Evolutionary conservation across 2,329 filamentous ascomycete species (phyloP).

Genomic region (Lithohypha guttulata): DNA sequence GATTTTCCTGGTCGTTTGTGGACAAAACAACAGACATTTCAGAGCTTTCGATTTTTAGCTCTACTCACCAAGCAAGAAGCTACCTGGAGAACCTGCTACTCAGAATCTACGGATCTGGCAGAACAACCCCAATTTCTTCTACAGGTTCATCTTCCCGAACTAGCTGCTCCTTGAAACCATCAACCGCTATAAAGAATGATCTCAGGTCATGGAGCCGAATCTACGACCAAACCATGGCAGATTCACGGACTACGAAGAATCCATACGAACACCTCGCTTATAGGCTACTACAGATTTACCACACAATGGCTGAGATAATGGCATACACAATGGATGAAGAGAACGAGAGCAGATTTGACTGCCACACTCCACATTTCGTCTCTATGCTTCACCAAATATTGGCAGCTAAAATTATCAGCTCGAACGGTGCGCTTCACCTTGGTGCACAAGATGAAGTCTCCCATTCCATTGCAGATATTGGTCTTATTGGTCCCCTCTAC

Average conservation of each 20-base stretch:
- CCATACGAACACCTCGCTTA: constrained; percentile 18
- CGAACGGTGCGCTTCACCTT: too few species aligned
- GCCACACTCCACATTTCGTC: constrained; percentile 19
- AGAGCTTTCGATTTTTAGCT: constrained; percentile 14
- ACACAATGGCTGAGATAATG: constrained; percentile 18
- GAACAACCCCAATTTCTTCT: too few species aligned
- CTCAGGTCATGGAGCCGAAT: constrained; percentile 20
- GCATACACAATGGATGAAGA: constrained; percentile 24
- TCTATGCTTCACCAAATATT: too few species aligned
- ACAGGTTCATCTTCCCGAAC: too few species aligned
- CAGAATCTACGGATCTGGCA: constrained; percentile 5
- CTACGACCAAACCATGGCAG: constrained; percentile 14
- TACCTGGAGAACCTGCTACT: constrained; percentile 20
- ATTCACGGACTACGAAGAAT: constrained; percentile 2
- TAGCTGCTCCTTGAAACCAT: constrained; percentile 14
- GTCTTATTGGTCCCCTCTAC: constrained; percentile 27
- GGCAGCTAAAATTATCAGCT: too few species aligned
- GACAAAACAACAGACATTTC: too few species aligned
- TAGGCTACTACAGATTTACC: constrained; percentile 29
- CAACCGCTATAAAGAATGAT: constrained; percentile 10
- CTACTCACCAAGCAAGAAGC: constrained; percentile 17
- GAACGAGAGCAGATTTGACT: constrained; percentile 24
- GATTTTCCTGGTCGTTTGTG: constrained; percentile 2
- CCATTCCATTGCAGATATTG: constrained; percentile 23
- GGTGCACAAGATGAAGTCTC: too few species aligned